Percentiles rank a stretch among this genome's conserved stretches.
phyloP scores from a whole-genome alignment of 441 rosid species.

The Cnidoscolus chayamansa region DNA sequence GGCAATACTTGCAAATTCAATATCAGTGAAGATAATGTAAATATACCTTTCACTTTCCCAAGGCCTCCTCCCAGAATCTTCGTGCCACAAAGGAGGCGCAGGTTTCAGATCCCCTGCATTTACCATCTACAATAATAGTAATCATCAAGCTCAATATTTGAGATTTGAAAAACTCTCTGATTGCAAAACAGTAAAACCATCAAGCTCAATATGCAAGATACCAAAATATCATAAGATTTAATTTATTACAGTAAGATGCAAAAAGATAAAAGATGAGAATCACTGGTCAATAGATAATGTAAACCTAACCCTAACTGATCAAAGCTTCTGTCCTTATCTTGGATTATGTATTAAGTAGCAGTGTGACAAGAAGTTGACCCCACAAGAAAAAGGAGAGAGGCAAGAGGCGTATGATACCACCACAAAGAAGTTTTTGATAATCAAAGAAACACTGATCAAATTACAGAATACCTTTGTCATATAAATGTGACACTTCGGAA shows the following conservation, averaged over 20 bases:
- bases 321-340: no score
- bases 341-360: not conserved
- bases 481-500: not conserved
- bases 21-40: not conserved
- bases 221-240: no score
- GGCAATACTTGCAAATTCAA: not conserved
- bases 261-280: not conserved
- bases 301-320: not conserved
- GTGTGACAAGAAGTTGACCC: not conserved
- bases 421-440: no score
- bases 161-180: no score
- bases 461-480: no score
- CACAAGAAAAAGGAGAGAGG: no score
- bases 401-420: no score
- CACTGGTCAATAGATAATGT: not conserved
- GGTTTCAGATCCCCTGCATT: conserved; percentile 56
- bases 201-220: no score
- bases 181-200: no score
- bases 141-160: not conserved
- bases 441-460: no score
- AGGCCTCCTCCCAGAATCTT: conserved; percentile 59
- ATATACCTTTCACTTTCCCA: conserved; percentile 44
- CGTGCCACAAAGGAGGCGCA: conserved; percentile 76
- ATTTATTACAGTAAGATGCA: no score
- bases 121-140: conserved; percentile 46